Base-by-base conservation (phyloP, 2,329 filamentous ascomycete species). In the Aurifilum marmelostoma region DNA sequence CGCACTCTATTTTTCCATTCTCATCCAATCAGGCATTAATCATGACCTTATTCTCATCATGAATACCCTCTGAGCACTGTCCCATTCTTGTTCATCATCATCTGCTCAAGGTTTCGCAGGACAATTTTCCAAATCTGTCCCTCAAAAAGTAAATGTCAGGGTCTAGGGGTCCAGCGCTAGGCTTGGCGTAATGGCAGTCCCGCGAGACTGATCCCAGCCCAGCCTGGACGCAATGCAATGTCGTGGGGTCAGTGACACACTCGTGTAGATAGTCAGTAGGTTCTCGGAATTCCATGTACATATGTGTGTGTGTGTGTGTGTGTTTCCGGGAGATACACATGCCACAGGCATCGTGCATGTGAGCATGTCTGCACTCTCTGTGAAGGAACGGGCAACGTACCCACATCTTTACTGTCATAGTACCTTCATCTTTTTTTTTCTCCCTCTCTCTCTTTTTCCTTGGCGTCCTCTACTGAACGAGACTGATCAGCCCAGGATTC, bases 171-270 rank as follows among this genome's bases (percentile, higher is more conserved):
- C 47, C 41, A 63, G 9, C 18, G n/a, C 16, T 29, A 34, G 11
- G 43, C 63, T 54, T 64, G 63, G 63, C 63, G 63, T 24, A 34
- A 64, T 50, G 63, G 54, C 12, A 54, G 63, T 54, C 47, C 63
- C 63, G 47, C 63, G 43, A 56, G 32, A 9, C 63, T 63, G 43
- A 63, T 63, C 62, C 62, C 29, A 29, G 62, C 52, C 11, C 24
- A 56, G 12, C 37, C 34, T 37, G 34, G 9, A 37, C 34, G 34
- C 34, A 37, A 9, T 37, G 34, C 34, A 37, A 9, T 9, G 34
- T 9, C 5, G 34, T 37, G 34, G 34, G 9, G 5, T 4, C 34
- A 37, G 34, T 37, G 34, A 37, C 34, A 37, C 5, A 37, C 5
- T 43, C 12, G n/a, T n/a, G n/a, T n/a, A n/a, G n/a, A n/a, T n/a